Evolutionary conservation across 2,329 filamentous ascomycete species (phyloP).

Genomic region (Cercospora sp.): DNA sequence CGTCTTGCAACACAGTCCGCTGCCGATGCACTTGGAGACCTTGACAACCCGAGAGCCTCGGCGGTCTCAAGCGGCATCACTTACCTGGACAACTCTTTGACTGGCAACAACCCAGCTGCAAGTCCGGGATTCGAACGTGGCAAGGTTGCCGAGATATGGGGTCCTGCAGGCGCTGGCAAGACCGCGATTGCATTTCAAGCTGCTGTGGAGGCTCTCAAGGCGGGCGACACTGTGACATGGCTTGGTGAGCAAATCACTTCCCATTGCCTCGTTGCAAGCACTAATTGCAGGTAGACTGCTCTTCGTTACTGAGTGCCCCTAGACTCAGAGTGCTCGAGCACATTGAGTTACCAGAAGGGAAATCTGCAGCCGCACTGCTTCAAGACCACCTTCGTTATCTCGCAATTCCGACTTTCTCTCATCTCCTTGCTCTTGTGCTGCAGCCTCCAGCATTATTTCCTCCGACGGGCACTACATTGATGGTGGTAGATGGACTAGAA

Average conservation of each 20-base stretch:
- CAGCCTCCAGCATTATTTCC: slow-evolving; percentile 66
- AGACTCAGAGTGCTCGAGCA: slow-evolving; percentile 7
- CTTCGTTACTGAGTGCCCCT: slow-evolving; percentile 18
- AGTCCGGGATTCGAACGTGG: slow-evolving; percentile 68
- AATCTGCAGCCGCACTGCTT: not conserved
- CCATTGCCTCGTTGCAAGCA: not conserved
- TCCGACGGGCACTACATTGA: slow-evolving; percentile 61
- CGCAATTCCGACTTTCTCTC: slow-evolving; percentile 58
- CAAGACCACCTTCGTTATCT: slow-evolving; percentile 61
- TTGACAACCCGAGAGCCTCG: not conserved
- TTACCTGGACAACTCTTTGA: slow-evolving; percentile 19
- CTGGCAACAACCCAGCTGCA: slow-evolving; percentile 6
- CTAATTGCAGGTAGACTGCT: slow-evolving; percentile 14
- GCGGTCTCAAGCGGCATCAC: slow-evolving; percentile 19
- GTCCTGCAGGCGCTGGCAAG: slow-evolving; percentile 82
- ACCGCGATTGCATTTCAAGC: slow-evolving; percentile 66
- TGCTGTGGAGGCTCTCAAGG: slow-evolving; percentile 59
- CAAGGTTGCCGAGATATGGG: slow-evolving; percentile 83
- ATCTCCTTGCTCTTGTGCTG: slow-evolving; percentile 71
- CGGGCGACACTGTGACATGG: slow-evolving; percentile 71
- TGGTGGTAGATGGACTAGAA: slow-evolving; percentile 78
- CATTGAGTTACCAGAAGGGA: not conserved
- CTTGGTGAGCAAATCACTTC: slow-evolving; percentile 45
- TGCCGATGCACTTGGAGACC: slow-evolving; percentile 15
- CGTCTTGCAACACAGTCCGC: slow-evolving; percentile 25